Conservation (phyloP, 202 grass and related monocot species). For the Schoenoplectus triqueter region DNA sequence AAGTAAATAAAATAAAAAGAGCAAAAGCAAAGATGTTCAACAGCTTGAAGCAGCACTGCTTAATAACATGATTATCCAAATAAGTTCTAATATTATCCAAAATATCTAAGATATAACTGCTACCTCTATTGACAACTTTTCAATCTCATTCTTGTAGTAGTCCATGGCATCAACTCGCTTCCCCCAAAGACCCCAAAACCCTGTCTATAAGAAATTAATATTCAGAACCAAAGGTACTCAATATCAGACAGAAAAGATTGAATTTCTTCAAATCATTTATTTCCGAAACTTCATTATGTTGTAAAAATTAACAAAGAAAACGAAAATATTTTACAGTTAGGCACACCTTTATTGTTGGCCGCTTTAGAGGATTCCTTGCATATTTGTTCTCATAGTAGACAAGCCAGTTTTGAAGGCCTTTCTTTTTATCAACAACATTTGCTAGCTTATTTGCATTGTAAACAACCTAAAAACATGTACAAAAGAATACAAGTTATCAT, state of each 20-base stretch:
- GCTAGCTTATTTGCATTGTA: conserved; percentile 93
- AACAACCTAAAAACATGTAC: conserved; percentile 54
- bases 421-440: conserved; percentile 68
- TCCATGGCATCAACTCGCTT: conserved; percentile 76
- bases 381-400: conserved; percentile 89
- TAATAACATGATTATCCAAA: background rate
- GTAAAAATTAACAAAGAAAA: conserved; percentile 9
- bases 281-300: background rate
- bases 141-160: conserved; percentile 69
- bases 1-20: background rate
- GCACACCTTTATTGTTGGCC: conserved; percentile 78
- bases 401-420: conserved; percentile 83
- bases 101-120: conserved; percentile 30
- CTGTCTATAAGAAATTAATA: conserved; percentile 70
- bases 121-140: conserved; percentile 79
- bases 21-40: background rate
- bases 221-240: conserved; percentile 37
- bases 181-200: conserved; percentile 86
- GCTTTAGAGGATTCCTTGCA: conserved; percentile 52
- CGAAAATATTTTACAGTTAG: conserved; percentile 8
- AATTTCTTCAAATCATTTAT: conserved; percentile 9
- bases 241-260: background rate
- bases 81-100: conserved; percentile 16
- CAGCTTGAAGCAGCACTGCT: background rate
- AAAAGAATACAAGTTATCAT: background rate